Base-by-base conservation (phyloP, 352 stramenopile species). In the Phytophthora boehmeriae region DNA sequence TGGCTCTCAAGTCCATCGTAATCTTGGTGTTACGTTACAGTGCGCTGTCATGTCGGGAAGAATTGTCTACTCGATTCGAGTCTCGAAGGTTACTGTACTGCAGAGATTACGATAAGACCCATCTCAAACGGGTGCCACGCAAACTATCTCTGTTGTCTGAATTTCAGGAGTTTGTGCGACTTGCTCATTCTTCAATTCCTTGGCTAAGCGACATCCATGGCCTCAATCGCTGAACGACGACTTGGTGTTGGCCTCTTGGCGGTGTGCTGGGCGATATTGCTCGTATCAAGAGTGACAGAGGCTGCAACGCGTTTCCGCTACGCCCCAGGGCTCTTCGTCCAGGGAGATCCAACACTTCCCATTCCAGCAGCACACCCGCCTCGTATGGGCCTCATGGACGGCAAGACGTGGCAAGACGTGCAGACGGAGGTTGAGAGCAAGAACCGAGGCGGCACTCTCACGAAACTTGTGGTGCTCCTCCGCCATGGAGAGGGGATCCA, bases 391-490 rank as follows among this genome's bases (percentile, higher is more conserved):
- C 63, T 75, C 23, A 16, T 66, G 28, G 57, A 72, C 23, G 53
- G 57, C 4, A 72, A 73, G 27, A 66, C 41, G 19, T 75, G 67
- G 63, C 51, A 61, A 22, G 57, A 75, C 28, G 63, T 75, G 20
- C 44, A 70, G 3, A 34, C 48, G 36, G 42, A 35, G 17, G 44
- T 75, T 4, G 20, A 63, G 39, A 19, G 14, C 5, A 59, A 50
- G 19, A 43, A 28, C 30, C 27, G 2, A n/a, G 28, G 13, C 57
- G 56, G 48, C 4, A 36, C 47, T 53, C 17, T 25, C 13, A 47
- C 51, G 35, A 75, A 73, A 25, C 63, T 75, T 4, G 28, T 74
- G 27, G 17, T 74, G 17, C 67, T 74, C 35, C 28, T 74, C 30
- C 66, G 66, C 14, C 66, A 74, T 27, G 66, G 66, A 28, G 54